Evolutionary conservation across 495 filamentous ascomycete species (phyloP).

Genomic region (Coniosporium apollinis): DNA sequence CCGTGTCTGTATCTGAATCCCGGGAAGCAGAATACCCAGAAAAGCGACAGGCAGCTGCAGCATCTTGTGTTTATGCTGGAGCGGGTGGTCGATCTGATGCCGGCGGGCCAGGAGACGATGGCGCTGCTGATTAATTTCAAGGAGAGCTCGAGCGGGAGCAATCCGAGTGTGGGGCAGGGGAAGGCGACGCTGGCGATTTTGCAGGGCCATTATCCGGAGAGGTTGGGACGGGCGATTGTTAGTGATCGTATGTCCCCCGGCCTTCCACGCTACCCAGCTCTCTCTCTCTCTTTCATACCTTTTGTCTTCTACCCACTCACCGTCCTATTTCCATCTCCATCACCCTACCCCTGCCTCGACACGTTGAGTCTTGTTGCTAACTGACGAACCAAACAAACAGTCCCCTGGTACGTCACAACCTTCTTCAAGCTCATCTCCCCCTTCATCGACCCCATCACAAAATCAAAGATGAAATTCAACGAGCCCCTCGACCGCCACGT

Average conservation of each 20-base stretch:
- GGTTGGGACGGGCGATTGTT: conserved; percentile 74
- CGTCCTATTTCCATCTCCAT: background rate
- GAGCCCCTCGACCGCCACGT: conserved; percentile 66
- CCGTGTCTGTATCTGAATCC: conserved; percentile 84
- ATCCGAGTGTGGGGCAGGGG: conserved; percentile 56
- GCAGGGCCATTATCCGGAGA: conserved; percentile 87
- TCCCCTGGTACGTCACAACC: conserved; percentile 70
- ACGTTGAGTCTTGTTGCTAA: too few relatives aligned
- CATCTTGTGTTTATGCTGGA: conserved; percentile 94
- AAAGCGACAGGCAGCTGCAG: conserved; percentile 76
- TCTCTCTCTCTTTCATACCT: conserved; percentile 3
- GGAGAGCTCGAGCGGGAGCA: conserved; percentile 56
- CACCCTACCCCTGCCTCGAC: too few relatives aligned
- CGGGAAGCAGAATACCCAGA: conserved; percentile 78
- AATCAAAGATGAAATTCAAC: conserved; percentile 89
- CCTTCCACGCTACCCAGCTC: too few relatives aligned
- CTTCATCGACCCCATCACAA: conserved; percentile 86
- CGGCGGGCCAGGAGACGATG: conserved; percentile 66
- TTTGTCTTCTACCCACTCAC: conserved; percentile 1
- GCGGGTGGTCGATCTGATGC: conserved; percentile 72
- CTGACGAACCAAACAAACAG: too few relatives aligned
- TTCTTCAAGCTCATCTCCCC: conserved; percentile 94
- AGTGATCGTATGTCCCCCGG: conserved; percentile 49
- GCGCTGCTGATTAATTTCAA: conserved; percentile 82
- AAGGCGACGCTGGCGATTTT: conserved; percentile 70